These are phyloP conservation scores for Nigrospora oryzae DNA, from an alignment of 2,329 filamentous ascomycete genomes.

Conservation along the genomic window DNA sequence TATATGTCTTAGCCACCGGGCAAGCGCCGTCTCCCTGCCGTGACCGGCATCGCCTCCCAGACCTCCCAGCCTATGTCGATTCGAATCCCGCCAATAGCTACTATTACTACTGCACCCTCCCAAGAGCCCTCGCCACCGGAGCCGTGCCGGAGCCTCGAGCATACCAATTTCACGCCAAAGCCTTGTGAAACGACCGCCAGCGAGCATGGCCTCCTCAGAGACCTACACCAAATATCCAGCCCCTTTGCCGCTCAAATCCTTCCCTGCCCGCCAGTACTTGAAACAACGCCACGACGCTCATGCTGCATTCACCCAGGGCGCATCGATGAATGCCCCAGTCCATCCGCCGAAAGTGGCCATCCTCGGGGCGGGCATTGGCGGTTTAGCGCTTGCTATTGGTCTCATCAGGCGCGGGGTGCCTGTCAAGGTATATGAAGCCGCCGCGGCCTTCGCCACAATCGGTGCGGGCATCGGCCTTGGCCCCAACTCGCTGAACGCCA, in stretches of 20 bases:
- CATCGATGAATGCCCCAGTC: neutral
- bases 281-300: neutral
- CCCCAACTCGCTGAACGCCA: constrained; percentile 30
- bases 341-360: constrained; percentile 13
- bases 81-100: too few relatives aligned
- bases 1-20: too few relatives aligned
- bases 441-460: constrained; percentile 13
- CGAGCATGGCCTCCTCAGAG: neutral
- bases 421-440: constrained; percentile 18
- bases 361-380: constrained; percentile 19
- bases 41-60: too few relatives aligned
- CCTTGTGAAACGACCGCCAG: too few relatives aligned
- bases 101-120: too few relatives aligned
- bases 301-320: neutral
- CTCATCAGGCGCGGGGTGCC: constrained; percentile 16
- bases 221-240: constrained; percentile 2
- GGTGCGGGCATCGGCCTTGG: constrained; percentile 26
- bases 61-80: too few relatives aligned
- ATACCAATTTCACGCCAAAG: too few relatives aligned
- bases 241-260: constrained; percentile 4
- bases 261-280: neutral
- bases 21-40: too few relatives aligned
- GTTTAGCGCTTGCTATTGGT: constrained; percentile 18
- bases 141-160: too few relatives aligned
- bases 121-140: too few relatives aligned